A percentile compares a stretch with the other conserved stretches of the same genome.
Conservation (phyloP, 116 monocot genomes). For the Phalaenopsis hybrid region DNA sequence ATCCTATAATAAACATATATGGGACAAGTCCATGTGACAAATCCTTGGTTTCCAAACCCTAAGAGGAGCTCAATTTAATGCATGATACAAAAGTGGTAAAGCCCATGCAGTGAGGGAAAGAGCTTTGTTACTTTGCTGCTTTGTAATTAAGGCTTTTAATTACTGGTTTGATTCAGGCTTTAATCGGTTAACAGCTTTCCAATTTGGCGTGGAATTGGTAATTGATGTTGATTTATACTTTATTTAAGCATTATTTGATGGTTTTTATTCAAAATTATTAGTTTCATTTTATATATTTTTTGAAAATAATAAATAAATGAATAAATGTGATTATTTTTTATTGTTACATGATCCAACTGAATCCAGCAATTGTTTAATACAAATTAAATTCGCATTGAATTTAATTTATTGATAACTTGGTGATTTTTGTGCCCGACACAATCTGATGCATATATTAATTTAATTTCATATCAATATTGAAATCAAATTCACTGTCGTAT, state of each 20-base stretch:
- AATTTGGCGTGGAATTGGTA: too few species aligned
- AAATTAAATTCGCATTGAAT: background rate
- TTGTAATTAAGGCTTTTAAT: background rate
- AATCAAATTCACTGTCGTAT: background rate
- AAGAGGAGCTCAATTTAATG: slow-evolving; percentile 5
- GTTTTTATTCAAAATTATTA: too few species aligned
- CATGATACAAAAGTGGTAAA: slow-evolving; percentile 3
- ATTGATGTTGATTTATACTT: too few species aligned
- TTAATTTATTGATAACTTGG: background rate
- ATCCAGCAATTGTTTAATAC: too few species aligned
- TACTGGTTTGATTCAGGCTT: background rate
- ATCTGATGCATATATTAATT: background rate
- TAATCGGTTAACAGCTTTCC: too few species aligned
- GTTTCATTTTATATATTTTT: too few species aligned
- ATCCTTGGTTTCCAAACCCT: slow-evolving; percentile 34
- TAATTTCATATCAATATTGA: background rate
- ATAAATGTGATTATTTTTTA: too few species aligned
- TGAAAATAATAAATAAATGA: too few species aligned
- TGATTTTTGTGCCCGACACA: background rate
- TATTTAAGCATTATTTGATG: too few species aligned
- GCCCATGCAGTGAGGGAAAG: background rate
- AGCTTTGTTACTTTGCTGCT: background rate
- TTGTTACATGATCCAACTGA: too few species aligned
- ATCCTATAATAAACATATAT: background rate
- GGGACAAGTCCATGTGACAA: slow-evolving; percentile 26